A percentile compares a stretch with the other conserved stretches of the same genome.
Evolutionary conservation across 225 moss, liverwort and hornwort species (phyloP).

Genomic region (Polytrichum commune): DNA sequence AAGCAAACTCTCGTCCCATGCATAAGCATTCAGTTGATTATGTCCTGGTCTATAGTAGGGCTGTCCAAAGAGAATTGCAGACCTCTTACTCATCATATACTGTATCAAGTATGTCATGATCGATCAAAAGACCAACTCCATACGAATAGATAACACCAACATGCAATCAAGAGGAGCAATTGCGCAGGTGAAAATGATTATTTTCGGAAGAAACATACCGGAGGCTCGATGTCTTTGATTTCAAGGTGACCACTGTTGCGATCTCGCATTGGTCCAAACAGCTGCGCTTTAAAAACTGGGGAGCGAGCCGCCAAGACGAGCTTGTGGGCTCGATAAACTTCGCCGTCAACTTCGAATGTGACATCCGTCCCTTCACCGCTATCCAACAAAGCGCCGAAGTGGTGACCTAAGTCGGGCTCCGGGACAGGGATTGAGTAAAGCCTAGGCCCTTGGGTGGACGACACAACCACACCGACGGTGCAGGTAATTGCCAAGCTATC

Average conservation of each 20-base stretch:
- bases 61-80: too few species aligned
- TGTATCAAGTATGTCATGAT: too few species aligned
- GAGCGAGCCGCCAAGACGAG: slow-evolving; percentile 90
- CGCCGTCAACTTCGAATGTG: slow-evolving; percentile 91
- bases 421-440: slow-evolving; percentile 78
- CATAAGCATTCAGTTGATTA: too few species aligned
- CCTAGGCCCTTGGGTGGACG: slow-evolving; percentile 84
- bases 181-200: neutral
- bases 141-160: too few species aligned
- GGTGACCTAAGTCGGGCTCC: slow-evolving; percentile 87
- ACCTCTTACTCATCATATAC: too few species aligned
- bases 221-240: slow-evolving; percentile 90
- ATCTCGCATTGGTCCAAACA: slow-evolving; percentile 95
- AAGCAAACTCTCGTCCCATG: too few species aligned
- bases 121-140: too few species aligned
- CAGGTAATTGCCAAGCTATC: slow-evolving; percentile 98
- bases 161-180: neutral
- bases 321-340: slow-evolving; percentile 88
- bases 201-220: slow-evolving; percentile 33
- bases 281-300: slow-evolving; percentile 94
- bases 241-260: slow-evolving; percentile 83
- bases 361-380: slow-evolving; percentile 88
- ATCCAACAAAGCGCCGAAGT: slow-evolving; percentile 84
- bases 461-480: slow-evolving; percentile 91
- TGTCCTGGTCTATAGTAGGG: too few species aligned